Evolutionary conservation across 2,329 filamentous ascomycete genomes (phyloP), one percentile per base, ranked within the genome.

Genomic region (Penicillium sp.): DNA sequence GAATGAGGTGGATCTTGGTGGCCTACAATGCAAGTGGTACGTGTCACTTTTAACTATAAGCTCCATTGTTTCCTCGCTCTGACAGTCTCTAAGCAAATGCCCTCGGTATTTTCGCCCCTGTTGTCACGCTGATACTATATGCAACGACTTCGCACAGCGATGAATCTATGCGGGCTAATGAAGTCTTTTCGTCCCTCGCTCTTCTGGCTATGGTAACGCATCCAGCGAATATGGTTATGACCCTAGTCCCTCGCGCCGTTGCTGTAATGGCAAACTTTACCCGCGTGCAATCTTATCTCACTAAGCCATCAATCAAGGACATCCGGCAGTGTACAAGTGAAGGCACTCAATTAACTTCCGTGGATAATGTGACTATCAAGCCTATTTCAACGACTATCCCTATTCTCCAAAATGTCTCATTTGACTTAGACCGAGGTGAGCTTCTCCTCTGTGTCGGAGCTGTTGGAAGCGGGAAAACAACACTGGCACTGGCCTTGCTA

Each of bases 181-280:
- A 45, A 25, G 13, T 53, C 21, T 57, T 57, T 21, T 50, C 55
- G 13, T 42, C 55, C 13, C 31, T 57, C 27, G 55, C 55, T 37
- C 50, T 54, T 6, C 55, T 57, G 31, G 50, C 44, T 13, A 47
- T 57, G 33, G 55, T 57, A 3, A 57, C 50, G 23, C 55, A 57
- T 31, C 55, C 50, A 50, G 55, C 55, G 14, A 57, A 57, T 6
- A 57, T 57, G 50, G 27, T 57, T 14, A 57, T 57, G 50, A 57
- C 55, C 29, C 33, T 57, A 10, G 47, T 57, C 27, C 55, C 50
- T 16, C 50, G 31, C 8, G 55, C 55, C 1, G 35, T 54, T 49
- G 29, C 55, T 31, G 19, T 48, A 21, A 39, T 50, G 21, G 50
- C 55, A 39, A 57, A 57, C 29, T 54, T 57, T 45, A 2, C n/a